phyloP scores from a whole-genome alignment of 2,329 filamentous ascomycete species.

The Aspergillus oerlinghausenensis region DNA sequence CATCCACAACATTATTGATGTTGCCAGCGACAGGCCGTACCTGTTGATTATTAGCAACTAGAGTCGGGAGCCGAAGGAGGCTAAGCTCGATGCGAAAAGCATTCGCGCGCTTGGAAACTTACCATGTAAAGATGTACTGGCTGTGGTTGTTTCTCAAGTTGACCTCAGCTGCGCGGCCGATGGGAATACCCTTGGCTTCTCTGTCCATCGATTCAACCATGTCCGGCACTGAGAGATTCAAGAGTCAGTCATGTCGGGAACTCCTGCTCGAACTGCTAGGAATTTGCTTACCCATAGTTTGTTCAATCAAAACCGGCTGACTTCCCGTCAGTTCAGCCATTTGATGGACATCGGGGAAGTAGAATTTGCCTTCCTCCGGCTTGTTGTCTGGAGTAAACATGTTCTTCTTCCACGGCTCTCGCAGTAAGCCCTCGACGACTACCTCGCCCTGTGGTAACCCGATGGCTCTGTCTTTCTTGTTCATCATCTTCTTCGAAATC shows the following conservation, averaged over 20 bases:
- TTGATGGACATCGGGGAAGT: conserved; percentile 88
- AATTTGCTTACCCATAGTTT: conserved; percentile 71
- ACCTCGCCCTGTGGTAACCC: conserved; percentile 68
- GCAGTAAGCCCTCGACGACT: conserved; percentile 73
- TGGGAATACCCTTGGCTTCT: conserved; percentile 76
- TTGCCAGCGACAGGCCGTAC: conserved; percentile 81
- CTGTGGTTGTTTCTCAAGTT: conserved; percentile 94
- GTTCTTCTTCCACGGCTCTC: conserved; percentile 95
- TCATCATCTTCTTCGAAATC: conserved; percentile 72
- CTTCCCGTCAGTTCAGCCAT: conserved; percentile 82
- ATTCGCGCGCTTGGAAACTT: conserved; percentile 33
- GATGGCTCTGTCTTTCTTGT: conserved; percentile 59
- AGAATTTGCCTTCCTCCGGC: conserved; percentile 79
- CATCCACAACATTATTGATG: conserved; percentile 95
- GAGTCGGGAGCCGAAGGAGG: background rate
- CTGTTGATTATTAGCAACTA: conserved; percentile 45
- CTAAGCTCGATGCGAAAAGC: background rate
- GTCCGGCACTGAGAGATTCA: conserved; percentile 61
- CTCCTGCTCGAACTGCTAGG: background rate
- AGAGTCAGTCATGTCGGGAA: conserved; percentile 12
- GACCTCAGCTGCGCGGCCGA: conserved; percentile 82
- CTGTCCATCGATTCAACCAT: conserved; percentile 71
- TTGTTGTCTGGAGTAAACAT: conserved; percentile 91
- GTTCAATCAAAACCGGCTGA: conserved; percentile 90
- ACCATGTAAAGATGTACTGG: conserved; percentile 99